phyloP scores from a whole-genome alignment of 1,139 yeast species.

The Pichia norvegensis region DNA sequence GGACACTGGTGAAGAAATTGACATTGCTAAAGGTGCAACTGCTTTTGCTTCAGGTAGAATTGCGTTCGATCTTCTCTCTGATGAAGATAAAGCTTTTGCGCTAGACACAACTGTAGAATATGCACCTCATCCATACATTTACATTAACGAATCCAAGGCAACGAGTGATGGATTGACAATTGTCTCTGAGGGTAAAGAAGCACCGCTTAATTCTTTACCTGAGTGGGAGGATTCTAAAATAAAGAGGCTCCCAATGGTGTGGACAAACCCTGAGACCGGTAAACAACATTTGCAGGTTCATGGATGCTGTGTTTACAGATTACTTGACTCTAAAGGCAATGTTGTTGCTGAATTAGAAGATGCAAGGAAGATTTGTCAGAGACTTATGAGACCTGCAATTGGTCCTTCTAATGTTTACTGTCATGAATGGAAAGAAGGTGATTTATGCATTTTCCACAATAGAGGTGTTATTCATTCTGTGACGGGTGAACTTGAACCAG shows the following conservation, averaged over 20 bases:
- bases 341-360: conserved; percentile 50
- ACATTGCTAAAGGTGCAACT: conserved; percentile 76
- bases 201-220: conserved; percentile 59
- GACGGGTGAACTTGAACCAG: conserved; percentile 74
- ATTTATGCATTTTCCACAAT: conserved; percentile 75
- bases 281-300: conserved; percentile 78
- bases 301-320: conserved; percentile 71
- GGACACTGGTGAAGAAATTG: conserved; percentile 55
- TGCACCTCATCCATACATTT: conserved; percentile 88
- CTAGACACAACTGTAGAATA: conserved; percentile 70
- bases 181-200: conserved; percentile 72
- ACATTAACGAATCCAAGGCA: conserved; percentile 71
- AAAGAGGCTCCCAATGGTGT: conserved; percentile 72
- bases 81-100: conserved; percentile 66
- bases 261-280: conserved; percentile 88
- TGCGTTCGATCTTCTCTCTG: conserved; percentile 59
- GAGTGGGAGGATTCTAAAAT: conserved; percentile 73
- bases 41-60: conserved; percentile 76
- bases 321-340: conserved; percentile 54
- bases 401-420: conserved; percentile 66
- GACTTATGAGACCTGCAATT: conserved; percentile 80
- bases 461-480: conserved; percentile 88
- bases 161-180: conserved; percentile 80
- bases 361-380: conserved; percentile 64
- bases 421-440: conserved; percentile 78